These are phyloP conservation scores for Curvularia sp. DNA, from an alignment of 2,329 filamentous ascomycete species.

Conservation along the genomic window DNA sequence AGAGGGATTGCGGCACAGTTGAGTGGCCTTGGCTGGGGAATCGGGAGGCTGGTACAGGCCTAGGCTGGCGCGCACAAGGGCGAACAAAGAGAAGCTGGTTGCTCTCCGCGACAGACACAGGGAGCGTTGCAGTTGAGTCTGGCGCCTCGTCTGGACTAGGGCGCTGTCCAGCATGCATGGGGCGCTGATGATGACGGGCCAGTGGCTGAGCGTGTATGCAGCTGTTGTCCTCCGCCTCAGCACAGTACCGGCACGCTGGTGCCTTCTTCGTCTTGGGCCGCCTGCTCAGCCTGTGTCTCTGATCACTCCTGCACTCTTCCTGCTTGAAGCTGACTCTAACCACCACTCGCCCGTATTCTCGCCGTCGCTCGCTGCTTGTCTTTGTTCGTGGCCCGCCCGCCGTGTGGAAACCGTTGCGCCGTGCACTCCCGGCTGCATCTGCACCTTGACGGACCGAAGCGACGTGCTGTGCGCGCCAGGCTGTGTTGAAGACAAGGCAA, in stretches of 20 bases:
- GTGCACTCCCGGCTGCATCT: conserved; percentile 21
- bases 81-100: conserved; percentile 8
- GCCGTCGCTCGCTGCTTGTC: conserved; percentile 16
- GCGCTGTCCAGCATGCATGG: neutral
- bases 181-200: conserved; percentile 11
- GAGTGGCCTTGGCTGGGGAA: conserved; percentile 12
- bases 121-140: too few relatives aligned
- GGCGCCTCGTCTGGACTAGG: too few relatives aligned
- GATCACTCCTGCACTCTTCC: conserved; percentile 9
- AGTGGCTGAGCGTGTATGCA: conserved; percentile 30
- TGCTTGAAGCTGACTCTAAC: neutral
- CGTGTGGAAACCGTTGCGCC: conserved; percentile 12
- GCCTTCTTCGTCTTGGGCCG: conserved; percentile 15
- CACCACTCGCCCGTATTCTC: neutral
- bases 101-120: neutral
- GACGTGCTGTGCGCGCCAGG: conserved; percentile 33
- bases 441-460: conserved; percentile 23
- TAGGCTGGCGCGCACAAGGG: neutral
- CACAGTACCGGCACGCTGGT: conserved; percentile 24
- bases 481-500: conserved; percentile 26
- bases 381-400: conserved; percentile 7
- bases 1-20: conserved; percentile 17
- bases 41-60: conserved; percentile 15
- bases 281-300: conserved; percentile 13
- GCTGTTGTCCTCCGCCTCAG: conserved; percentile 30